These are phyloP conservation scores for Globisporangium orthogonon DNA, from an alignment of 352 stramenopile genomes.

Conservation along the genomic window DNA sequence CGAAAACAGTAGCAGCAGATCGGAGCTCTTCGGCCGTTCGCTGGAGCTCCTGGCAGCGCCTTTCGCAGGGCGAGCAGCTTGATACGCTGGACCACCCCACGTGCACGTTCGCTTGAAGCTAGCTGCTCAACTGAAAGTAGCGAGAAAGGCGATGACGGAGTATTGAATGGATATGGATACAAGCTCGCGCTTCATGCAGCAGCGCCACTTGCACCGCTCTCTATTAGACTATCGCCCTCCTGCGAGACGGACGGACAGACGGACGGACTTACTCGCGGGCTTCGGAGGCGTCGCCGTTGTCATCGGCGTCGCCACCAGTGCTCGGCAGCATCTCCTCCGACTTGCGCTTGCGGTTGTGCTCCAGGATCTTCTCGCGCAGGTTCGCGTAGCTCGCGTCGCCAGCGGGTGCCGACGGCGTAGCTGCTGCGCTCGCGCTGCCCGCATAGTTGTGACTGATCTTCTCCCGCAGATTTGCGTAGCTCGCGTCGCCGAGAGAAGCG, in stretches of 20 bases:
- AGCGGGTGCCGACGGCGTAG: not conserved
- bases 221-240: not conserved
- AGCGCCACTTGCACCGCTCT: not conserved
- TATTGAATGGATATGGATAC: too few relatives aligned
- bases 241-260: not conserved
- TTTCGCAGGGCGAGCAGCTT: not conserved
- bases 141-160: too few relatives aligned
- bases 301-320: not conserved
- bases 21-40: not conserved
- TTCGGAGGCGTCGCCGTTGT: not conserved
- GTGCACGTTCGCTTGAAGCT: not conserved
- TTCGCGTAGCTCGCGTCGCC: constrained; percentile 61
- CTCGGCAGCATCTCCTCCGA: constrained; percentile 21
- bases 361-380: constrained; percentile 56
- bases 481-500: constrained; percentile 22
- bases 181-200: not conserved
- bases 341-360: constrained; percentile 56
- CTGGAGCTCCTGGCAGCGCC: too few relatives aligned
- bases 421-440: constrained; percentile 1
- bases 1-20: not conserved
- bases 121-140: too few relatives aligned
- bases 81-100: not conserved
- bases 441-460: constrained; percentile 38
- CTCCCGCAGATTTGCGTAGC: constrained; percentile 67
- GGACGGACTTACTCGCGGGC: not conserved